Base-by-base conservation (phyloP, 371 early-diverging fungal genomes). In the Zopfochytrium polystomum region DNA sequence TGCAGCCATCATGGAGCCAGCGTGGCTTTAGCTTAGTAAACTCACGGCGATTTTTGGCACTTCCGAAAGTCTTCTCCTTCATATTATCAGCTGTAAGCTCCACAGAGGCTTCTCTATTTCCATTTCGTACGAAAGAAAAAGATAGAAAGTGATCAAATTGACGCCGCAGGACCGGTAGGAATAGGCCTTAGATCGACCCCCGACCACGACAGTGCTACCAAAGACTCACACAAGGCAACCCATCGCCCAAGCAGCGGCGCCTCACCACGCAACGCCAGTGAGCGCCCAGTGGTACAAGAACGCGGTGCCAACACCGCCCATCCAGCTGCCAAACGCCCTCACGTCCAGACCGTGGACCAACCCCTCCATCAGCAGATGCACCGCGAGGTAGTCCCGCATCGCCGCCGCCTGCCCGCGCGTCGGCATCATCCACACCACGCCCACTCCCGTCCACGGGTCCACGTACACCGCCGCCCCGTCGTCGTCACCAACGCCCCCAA, bases 221-320 rank as follows among this genome's bases (percentile, higher is more conserved):
- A 13, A 42, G 13, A 42, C 13, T 11, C 42, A 42, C 11, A 42
- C 42, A 42, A 13, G 11, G 11, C n/a, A 11, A 42, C 13, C 11
- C 42, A 13, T 42, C n/a, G n/a, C n/a, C n/a, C n/a, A 42, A n/a
- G n/a, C n/a, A n/a, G n/a, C n/a, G n/a, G n/a, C n/a, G n/a, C n/a
- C n/a, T n/a, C n/a, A n/a, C n/a, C n/a, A n/a, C n/a, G n/a, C n/a
- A n/a, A n/a, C n/a, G n/a, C n/a, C n/a, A n/a, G n/a, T n/a, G n/a
- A n/a, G n/a, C n/a, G n/a, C n/a, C n/a, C n/a, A n/a, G n/a, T n/a
- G 47, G 25, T 58, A 58, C 27, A 58, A 3, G 48, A 58, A 32
- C 3, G 58, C 58, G 4, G 58, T 31, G 3, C 30, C 47, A 18
- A 27, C 25, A 2, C 58, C 58, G 2, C 58, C 58, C 2, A 49